Evolutionary conservation across 129 eudicot genomes (phyloP).

Genomic region (Centella asiatica): DNA sequence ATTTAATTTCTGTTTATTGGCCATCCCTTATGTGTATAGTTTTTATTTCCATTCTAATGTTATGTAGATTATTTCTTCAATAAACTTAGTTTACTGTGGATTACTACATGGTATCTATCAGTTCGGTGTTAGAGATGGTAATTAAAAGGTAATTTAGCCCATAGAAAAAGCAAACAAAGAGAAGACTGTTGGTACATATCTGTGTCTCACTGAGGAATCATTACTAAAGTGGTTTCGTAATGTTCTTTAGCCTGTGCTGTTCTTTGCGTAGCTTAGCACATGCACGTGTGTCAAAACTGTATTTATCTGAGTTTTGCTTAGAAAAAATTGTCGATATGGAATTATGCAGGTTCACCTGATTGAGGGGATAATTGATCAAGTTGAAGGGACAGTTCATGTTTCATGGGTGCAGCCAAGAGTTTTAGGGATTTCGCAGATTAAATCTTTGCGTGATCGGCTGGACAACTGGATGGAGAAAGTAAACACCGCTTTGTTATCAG

Average conservation of each 20-base stretch:
- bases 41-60: too few species aligned
- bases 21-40: too few species aligned
- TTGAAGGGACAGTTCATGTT: conserved; percentile 81
- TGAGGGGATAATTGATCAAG: conserved; percentile 94
- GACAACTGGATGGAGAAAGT: conserved; percentile 89
- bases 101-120: too few species aligned
- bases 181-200: too few species aligned
- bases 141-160: too few species aligned
- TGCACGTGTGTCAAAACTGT: not conserved
- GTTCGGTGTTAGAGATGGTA: too few species aligned
- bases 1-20: too few species aligned
- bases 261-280: not conserved
- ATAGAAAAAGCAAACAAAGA: too few species aligned
- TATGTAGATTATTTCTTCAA: too few species aligned
- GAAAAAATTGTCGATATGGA: not conserved
- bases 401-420: conserved; percentile 99
- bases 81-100: too few species aligned
- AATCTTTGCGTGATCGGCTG: conserved; percentile 74
- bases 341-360: conserved; percentile 74
- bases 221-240: not conserved
- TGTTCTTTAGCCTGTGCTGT: not conserved
- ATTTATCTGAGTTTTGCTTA: not conserved
- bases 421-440: conserved; percentile 74
- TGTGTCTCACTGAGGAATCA: not conserved
- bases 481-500: conserved; percentile 76